phyloP scores from a whole-genome alignment of 768 basidiomycete genomes.

The Serendipita sp. region DNA sequence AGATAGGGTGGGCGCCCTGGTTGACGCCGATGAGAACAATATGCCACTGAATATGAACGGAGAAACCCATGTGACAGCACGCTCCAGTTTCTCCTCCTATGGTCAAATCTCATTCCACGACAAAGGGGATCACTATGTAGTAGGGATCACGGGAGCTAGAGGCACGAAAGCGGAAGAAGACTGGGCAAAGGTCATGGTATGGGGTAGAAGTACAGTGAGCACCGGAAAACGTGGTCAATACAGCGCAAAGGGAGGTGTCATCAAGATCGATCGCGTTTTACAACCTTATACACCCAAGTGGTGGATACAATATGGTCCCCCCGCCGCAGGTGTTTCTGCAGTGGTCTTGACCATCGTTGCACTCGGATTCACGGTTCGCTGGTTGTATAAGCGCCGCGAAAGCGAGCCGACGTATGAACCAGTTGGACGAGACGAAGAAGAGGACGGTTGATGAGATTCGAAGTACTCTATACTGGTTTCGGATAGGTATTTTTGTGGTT shows the following conservation, averaged over 20 bases:
- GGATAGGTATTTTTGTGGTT: not conserved
- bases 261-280: conserved; percentile 71
- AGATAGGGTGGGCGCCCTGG: conserved; percentile 18
- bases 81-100: conserved; percentile 32
- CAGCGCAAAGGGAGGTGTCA: conserved; percentile 69
- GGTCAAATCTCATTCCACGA: conserved; percentile 18
- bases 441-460: conserved; percentile 2
- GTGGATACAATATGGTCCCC: conserved; percentile 64
- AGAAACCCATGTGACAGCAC: conserved; percentile 63
- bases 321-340: conserved; percentile 39
- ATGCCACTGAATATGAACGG: conserved; percentile 52
- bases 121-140: conserved; percentile 16
- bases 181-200: conserved; percentile 34
- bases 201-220: conserved; percentile 30
- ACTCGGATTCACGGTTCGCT: conserved; percentile 54
- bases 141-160: conserved; percentile 26
- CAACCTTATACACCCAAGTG: conserved; percentile 75
- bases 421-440: conserved; percentile 28
- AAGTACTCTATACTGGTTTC: not conserved
- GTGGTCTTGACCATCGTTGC: conserved; percentile 45
- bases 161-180: conserved; percentile 26
- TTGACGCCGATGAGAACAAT: conserved; percentile 39
- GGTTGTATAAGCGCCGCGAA: conserved; percentile 54
- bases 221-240: conserved; percentile 35
- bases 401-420: conserved; percentile 84